Evolutionary conservation across 2,329 filamentous ascomycete species (phyloP).

Genomic region (Venturia pyrina): DNA sequence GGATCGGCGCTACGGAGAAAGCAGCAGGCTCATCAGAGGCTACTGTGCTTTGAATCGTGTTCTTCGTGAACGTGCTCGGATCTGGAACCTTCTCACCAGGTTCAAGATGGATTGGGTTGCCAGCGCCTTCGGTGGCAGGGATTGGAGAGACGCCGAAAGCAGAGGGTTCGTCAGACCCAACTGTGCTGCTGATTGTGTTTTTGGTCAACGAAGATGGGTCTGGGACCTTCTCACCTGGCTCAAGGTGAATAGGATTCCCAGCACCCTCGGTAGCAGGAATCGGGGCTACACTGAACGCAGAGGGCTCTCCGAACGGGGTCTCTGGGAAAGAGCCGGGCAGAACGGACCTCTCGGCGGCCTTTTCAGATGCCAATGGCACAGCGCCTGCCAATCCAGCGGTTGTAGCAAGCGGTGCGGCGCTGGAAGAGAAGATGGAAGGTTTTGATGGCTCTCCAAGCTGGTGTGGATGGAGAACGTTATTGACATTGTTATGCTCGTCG

Average conservation of each 20-base stretch:
- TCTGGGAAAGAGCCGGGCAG: conserved; percentile 60
- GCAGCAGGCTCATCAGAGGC: conserved; percentile 20
- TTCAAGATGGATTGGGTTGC: conserved; percentile 71
- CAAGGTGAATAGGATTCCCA: conserved; percentile 71
- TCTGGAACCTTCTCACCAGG: conserved; percentile 76
- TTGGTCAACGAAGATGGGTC: conserved; percentile 51
- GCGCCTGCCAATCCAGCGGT: conserved; percentile 60
- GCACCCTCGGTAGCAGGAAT: conserved; percentile 48
- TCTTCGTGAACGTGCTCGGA: conserved; percentile 50
- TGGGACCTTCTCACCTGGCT: conserved; percentile 73
- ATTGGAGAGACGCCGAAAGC: conserved; percentile 48
- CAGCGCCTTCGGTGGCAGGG: conserved; percentile 45
- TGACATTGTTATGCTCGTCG: conserved; percentile 75
- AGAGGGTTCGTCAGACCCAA: conserved; percentile 27
- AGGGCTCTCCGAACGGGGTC: conserved; percentile 31
- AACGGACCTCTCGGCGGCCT: conserved; percentile 29
- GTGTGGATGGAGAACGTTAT: conserved; percentile 78
- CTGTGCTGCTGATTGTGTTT: conserved; percentile 59
- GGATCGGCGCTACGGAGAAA: conserved; percentile 49
- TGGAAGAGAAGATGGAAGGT: conserved; percentile 46
- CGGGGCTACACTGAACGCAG: conserved; percentile 45
- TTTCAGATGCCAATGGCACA: conserved; percentile 50
- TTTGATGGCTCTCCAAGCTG: conserved; percentile 50
- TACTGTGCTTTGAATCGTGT: conserved; percentile 58
- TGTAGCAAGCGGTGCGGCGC: conserved; percentile 59